phyloP scores from a whole-genome alignment of 371 early-diverging fungal species.

The Cokeromyces recurvatus region DNA sequence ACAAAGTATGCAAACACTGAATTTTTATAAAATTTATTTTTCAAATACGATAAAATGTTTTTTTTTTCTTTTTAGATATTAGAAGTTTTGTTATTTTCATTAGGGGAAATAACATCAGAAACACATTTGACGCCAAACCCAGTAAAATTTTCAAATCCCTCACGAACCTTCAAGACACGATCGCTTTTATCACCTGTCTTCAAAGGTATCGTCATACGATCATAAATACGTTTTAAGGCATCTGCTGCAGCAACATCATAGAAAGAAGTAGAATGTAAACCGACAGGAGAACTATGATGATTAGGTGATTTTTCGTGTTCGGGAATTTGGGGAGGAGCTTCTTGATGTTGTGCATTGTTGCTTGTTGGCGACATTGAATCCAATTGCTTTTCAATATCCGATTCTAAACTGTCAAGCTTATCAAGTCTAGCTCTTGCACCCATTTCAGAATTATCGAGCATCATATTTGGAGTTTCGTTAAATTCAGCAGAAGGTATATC shows the following conservation, averaged over 20 bases:
- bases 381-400: slow-evolving; percentile 9
- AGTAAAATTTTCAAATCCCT: slow-evolving; percentile 14
- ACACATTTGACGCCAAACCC: slow-evolving; percentile 17
- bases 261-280: not conserved
- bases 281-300: not conserved
- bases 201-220: not conserved
- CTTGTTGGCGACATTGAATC: slow-evolving; percentile 4
- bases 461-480: too few relatives aligned
- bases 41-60: too few relatives aligned
- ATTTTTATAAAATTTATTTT: too few relatives aligned
- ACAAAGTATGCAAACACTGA: too few relatives aligned
- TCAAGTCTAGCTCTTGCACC: too few relatives aligned
- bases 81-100: too few relatives aligned
- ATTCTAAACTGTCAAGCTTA: too few relatives aligned
- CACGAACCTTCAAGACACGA: slow-evolving; percentile 2
- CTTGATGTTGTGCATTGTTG: not conserved
- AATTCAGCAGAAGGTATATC: too few relatives aligned
- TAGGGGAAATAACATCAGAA: too few relatives aligned
- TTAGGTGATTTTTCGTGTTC: not conserved
- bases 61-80: too few relatives aligned
- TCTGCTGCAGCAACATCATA: slow-evolving; percentile 1
- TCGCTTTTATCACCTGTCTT: not conserved
- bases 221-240: not conserved
- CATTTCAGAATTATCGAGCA: too few relatives aligned
- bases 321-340: not conserved